A percentile compares a stretch with the other conserved stretches of the same genome.
phyloP scores from a whole-genome alignment of 2,329 filamentous ascomycete species.

The Tolypocladium inflatum region DNA sequence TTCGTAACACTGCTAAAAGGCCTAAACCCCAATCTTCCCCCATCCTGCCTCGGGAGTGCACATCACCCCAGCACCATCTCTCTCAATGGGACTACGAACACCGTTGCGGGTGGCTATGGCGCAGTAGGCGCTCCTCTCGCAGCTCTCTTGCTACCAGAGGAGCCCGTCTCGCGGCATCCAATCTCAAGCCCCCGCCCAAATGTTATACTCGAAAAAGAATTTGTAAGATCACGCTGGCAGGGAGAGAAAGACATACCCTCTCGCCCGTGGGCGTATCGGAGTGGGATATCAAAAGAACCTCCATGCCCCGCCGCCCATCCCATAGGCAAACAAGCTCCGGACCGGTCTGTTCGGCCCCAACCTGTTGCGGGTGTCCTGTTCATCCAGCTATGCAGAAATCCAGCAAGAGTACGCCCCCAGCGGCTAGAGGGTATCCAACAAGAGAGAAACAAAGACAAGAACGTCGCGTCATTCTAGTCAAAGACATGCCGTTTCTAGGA shows the following conservation, averaged over 20 bases:
- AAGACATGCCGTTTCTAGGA: background rate
- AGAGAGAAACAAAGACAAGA: background rate
- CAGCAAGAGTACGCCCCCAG: background rate
- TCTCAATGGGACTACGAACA: background rate
- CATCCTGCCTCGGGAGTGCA: background rate
- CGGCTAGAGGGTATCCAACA: background rate
- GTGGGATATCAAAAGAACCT: background rate
- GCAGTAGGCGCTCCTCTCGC: background rate
- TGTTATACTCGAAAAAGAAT: background rate
- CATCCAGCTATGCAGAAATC: background rate
- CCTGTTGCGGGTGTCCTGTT: background rate
- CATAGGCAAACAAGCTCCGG: background rate
- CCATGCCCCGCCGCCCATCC: background rate
- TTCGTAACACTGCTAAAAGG: background rate
- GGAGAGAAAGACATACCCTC: background rate
- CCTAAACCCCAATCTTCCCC: background rate
- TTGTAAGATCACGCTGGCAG: background rate
- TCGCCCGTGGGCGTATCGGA: background rate
- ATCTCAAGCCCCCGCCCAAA: background rate
- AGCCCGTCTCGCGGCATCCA: background rate
- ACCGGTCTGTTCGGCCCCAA: background rate
- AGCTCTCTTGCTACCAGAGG: background rate
- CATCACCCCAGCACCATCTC: background rate
- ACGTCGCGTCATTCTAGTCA: background rate
- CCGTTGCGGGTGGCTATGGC: background rate